phyloP scores from a whole-genome alignment of 495 filamentous ascomycete genomes.

The Daldinia caldariorum region DNA sequence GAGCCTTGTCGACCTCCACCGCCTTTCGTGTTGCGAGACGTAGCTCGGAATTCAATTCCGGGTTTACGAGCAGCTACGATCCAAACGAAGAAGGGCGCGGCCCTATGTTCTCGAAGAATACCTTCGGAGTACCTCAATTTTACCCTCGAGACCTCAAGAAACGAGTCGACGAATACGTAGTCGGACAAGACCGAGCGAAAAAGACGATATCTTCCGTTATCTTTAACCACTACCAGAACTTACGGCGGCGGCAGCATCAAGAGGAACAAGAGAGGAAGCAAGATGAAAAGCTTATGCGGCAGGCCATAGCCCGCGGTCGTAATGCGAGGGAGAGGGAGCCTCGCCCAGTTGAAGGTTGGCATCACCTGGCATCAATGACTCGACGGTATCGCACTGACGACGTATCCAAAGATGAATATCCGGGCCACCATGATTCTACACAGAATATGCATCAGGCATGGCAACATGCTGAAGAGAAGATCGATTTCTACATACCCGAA shows the following conservation, averaged over 20 bases:
- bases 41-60: conserved; percentile 53
- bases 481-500: conserved; percentile 55
- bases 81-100: conserved; percentile 63
- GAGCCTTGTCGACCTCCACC: conserved; percentile 49
- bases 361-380: conserved; percentile 40
- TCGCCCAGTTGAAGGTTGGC: conserved; percentile 62
- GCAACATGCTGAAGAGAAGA: conserved; percentile 34
- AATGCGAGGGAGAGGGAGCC: conserved; percentile 52
- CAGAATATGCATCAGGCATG: conserved; percentile 50
- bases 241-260: conserved; percentile 80
- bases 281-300: conserved; percentile 61
- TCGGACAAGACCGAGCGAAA: conserved; percentile 96
- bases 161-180: conserved; percentile 94
- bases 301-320: conserved; percentile 55
- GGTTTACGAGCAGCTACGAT: conserved; percentile 81
- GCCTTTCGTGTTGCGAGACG: conserved; percentile 47
- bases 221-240: conserved; percentile 95
- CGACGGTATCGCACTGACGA: conserved; percentile 45
- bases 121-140: conserved; percentile 72
- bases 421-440: conserved; percentile 73
- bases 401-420: conserved; percentile 74
- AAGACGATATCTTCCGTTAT: conserved; percentile 91
- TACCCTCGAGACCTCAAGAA: conserved; percentile 87
- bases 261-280: conserved; percentile 77
- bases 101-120: conserved; percentile 59